Base-by-base conservation (phyloP, 495 filamentous ascomycete species). In the Penicillium crystallinum region DNA sequence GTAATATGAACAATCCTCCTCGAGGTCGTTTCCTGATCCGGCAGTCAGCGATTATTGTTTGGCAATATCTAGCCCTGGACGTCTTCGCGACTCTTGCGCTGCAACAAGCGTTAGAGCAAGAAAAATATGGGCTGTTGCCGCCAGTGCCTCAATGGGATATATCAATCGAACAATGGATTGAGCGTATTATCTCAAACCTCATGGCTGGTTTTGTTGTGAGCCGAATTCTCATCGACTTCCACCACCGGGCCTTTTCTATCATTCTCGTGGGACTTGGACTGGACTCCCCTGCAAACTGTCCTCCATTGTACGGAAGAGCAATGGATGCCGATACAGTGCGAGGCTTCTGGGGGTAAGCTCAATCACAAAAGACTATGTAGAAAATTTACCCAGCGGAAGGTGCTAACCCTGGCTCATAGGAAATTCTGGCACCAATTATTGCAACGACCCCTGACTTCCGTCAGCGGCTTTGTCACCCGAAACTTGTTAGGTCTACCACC, bases 351-450 rank as follows among this genome's bases (percentile, higher is more conserved):
- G 64, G 61, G 69, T 72, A 61, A 54, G 61, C 42, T 30, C 7
- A 14, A 38, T 44, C 21, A 22, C 17, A 4, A 4, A 7, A 22
- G n/a, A 10, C 4, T 1, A 12, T 18, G 11, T 12, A 3, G 14
- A 15, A 12, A 11, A 0, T 4, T 1, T 4, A 15, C 17, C n/a
- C 11, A 35, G n/a, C 14, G 12, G 0, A 23, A 15, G 18, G 31
- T 31, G 34, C 41, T 46, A 53, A 55, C 8, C 4, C 29, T 3
- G 17, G 11, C 44, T 6, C 25, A 52, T 49, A 73, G 71, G 4
- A 70, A 61, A 43, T 74, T 71, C 55, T 76, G 73, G 73, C 71
- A 76, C 53, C 69, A 71, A 34, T 59, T 67, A 12, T 33, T 72
- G 12, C 67, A 66, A 11, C 59, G 61, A 36, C 68, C 63, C 4